Percentiles rank a stretch among this genome's conserved stretches.
These are phyloP conservation scores for Aureobasidium leucospermi DNA, from an alignment of 2,329 filamentous ascomycete genomes.

Conservation along the genomic window DNA sequence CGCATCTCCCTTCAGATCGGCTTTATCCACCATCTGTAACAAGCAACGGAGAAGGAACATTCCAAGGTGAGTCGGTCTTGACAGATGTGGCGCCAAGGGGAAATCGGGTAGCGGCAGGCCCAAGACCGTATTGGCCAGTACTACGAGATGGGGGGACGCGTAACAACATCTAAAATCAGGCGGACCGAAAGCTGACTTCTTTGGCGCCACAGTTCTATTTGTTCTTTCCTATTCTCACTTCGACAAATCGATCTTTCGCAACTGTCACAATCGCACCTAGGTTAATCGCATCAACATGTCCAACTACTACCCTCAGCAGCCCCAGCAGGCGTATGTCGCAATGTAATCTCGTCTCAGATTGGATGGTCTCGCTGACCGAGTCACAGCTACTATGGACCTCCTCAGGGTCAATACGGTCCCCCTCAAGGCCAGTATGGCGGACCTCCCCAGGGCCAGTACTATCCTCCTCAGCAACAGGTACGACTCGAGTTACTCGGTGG, in stretches of 20 bases:
- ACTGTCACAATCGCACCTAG: not conserved
- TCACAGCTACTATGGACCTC: slow-evolving; percentile 24
- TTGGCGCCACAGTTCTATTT: slow-evolving; percentile 10
- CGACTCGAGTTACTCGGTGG: not conserved
- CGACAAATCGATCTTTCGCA: not conserved
- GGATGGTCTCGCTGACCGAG: slow-evolving; percentile 7
- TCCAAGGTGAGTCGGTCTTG: not conserved
- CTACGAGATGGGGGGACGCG: not conserved
- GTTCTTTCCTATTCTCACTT: not conserved
- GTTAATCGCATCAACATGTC: slow-evolving; percentile 29
- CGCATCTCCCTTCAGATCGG: not conserved
- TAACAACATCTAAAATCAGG: slow-evolving; percentile 10
- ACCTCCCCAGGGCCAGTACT: slow-evolving; percentile 25
- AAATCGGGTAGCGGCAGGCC: not conserved
- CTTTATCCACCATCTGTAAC: not conserved
- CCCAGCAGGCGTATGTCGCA: slow-evolving; percentile 33
- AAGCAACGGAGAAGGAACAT: not conserved
- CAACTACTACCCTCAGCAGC: slow-evolving; percentile 36
- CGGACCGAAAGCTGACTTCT: slow-evolving; percentile 5
- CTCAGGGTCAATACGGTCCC: slow-evolving; percentile 24
- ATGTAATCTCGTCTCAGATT: not conserved
- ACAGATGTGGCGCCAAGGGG: not conserved
- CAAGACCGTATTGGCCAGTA: not conserved
- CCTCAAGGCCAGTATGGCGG: slow-evolving; percentile 24
- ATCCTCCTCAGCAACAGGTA: slow-evolving; percentile 25